Evolutionary conservation across 1,139 yeast species (phyloP).

Genomic region (Protomyces inouyei): DNA sequence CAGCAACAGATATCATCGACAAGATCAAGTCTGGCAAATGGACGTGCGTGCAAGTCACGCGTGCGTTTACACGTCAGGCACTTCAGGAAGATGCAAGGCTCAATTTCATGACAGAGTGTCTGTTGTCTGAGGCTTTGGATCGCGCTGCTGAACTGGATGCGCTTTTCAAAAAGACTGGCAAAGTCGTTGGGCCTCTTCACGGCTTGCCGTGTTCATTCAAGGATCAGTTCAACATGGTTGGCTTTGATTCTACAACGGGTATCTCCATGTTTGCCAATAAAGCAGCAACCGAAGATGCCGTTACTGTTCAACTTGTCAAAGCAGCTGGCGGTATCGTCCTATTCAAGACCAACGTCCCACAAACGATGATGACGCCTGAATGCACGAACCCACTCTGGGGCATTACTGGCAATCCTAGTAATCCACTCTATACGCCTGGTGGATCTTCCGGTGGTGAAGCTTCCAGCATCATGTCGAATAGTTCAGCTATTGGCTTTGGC

Average conservation of each 20-base stretch:
- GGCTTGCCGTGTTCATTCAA: constrained; percentile 72
- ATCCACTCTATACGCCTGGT: constrained; percentile 47
- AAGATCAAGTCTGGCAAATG: constrained; percentile 44
- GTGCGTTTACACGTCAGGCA: constrained; percentile 56
- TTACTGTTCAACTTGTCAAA: constrained; percentile 41
- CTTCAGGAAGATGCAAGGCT: constrained; percentile 46
- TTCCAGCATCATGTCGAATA: constrained; percentile 46
- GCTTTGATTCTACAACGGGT: constrained; percentile 52
- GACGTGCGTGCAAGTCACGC: constrained; percentile 46
- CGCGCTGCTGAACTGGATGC: background rate
- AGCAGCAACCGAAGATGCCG: constrained; percentile 40
- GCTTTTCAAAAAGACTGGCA: constrained; percentile 45
- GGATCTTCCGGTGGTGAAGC: constrained; percentile 60
- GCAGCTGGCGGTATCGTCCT: constrained; percentile 61
- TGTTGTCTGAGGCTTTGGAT: background rate
- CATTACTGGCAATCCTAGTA: constrained; percentile 45
- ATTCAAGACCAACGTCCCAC: constrained; percentile 55
- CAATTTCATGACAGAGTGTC: constrained; percentile 4
- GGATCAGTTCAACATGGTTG: constrained; percentile 43
- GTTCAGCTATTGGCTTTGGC: constrained; percentile 50
- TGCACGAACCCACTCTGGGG: constrained; percentile 39
- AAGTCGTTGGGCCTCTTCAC: constrained; percentile 50
- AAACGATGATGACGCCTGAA: constrained; percentile 48
- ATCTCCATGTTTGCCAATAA: constrained; percentile 44
- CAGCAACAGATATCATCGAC: constrained; percentile 24